Base-by-base conservation (phyloP, 495 filamentous ascomycete species). In the Penicillium atrosanguineum region DNA sequence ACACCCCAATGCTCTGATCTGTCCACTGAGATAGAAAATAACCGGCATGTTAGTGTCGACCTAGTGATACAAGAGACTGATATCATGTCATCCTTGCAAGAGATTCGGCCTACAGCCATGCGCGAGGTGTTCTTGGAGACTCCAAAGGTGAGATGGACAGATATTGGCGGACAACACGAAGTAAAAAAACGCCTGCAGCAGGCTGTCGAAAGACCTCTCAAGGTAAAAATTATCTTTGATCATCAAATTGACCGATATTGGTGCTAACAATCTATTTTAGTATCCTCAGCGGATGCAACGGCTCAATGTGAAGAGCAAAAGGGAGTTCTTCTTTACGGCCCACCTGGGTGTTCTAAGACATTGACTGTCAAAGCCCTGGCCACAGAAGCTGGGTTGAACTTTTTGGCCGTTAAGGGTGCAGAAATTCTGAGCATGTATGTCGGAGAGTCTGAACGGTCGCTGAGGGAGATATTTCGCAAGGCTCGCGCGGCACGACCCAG, bases 381-480 rank as follows among this genome's bases (percentile, higher is more conserved):
- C 6, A 96, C 90, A 23, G 91, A 95, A 65, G 86, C 88, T 19
- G 89, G 90, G 3, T 82, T 95, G 58, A 98, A 97, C 64, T 98
- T 97, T 69, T 82, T 98, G 69, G 88, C 92, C 20, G 89, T 98
- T 34, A 96, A 95, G 73, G 94, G 94, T n/a, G 89, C 91, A 28
- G 94, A 98, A 68, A 81, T 98, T 3, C 81, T 96, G 50, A 95
- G 86, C 71, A 97, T 95, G 91, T 98, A 97, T 70, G 91, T 98
- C 20, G 94, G 94, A 48, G 94, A 98, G 70, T 93, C 91, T 6
- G 94, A 98, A 73, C 85, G 92, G 8, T 85, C 87, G 23, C 78
- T 98, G 40, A 82, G 94, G 44, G 89, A 94, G 43, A 82, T 97
- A 8, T 98, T 98, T 69, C 80, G 86, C 46, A 90, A 91, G 57